Evolutionary conservation across 768 basidiomycete genomes (phyloP).

Genomic region (Pleurotus salmoneostramineus): DNA sequence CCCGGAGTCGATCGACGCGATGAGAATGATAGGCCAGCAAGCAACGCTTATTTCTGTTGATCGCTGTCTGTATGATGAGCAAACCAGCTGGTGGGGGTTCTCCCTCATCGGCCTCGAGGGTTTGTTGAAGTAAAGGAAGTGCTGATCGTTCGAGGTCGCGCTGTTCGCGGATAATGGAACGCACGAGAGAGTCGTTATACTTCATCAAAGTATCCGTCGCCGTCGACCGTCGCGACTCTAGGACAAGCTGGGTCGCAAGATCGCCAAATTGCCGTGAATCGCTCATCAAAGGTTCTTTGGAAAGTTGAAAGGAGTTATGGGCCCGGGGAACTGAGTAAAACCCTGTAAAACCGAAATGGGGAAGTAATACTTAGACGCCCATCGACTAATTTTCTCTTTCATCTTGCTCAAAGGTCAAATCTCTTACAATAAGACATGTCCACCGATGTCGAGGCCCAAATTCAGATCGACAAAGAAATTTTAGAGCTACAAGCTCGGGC

Average conservation of each 20-base stretch:
- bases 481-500: too few species aligned
- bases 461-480: too few species aligned
- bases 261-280: slow-evolving; percentile 75
- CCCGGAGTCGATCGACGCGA: slow-evolving; percentile 76
- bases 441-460: too few species aligned
- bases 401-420: too few species aligned
- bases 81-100: slow-evolving; percentile 54
- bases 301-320: too few species aligned
- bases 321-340: too few species aligned
- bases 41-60: slow-evolving; percentile 93
- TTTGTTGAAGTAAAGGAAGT: slow-evolving; percentile 26
- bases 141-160: slow-evolving; percentile 75
- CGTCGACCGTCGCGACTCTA: slow-evolving; percentile 83
- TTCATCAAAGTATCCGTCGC: slow-evolving; percentile 82
- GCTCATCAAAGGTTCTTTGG: slow-evolving; percentile 25
- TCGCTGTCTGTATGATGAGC: slow-evolving; percentile 84
- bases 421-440: too few species aligned
- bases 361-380: too few species aligned
- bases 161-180: slow-evolving; percentile 85
- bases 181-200: slow-evolving; percentile 88
- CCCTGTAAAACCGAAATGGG: too few species aligned
- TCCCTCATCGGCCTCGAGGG: slow-evolving; percentile 26
- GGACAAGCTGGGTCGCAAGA: slow-evolving; percentile 82
- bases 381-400: too few species aligned
- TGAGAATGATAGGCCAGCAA: slow-evolving; percentile 91